phyloP scores from a whole-genome alignment of 768 basidiomycete species.

The Pleurotus cornucopiae region DNA sequence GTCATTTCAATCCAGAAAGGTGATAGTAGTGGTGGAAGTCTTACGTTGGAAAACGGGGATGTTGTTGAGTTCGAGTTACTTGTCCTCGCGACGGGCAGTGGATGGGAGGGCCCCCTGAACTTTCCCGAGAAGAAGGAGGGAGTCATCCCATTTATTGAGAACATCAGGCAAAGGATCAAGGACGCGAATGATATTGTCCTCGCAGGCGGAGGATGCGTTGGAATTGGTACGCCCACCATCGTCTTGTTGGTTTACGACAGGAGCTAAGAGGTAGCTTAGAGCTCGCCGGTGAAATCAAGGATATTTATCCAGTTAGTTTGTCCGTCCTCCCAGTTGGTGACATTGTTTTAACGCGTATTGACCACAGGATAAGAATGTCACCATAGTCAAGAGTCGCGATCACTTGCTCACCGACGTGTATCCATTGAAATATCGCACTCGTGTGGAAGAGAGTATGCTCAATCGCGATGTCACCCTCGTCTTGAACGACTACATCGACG shows the following conservation, averaged over 20 bases:
- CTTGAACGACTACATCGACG: constrained; percentile 50
- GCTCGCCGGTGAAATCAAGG: constrained; percentile 38
- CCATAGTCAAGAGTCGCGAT: constrained; percentile 51
- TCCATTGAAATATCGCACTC: constrained; percentile 47
- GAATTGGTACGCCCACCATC: constrained; percentile 30
- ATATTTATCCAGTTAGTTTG: constrained; percentile 30
- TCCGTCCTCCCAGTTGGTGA: not conserved
- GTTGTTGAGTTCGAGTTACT: constrained; percentile 49
- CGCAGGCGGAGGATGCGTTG: constrained; percentile 55
- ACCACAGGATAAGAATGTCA: constrained; percentile 44
- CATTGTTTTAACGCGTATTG: not conserved
- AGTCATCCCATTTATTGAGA: constrained; percentile 19
- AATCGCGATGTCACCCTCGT: constrained; percentile 45
- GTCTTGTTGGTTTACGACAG: constrained; percentile 11
- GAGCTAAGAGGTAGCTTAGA: constrained; percentile 22
- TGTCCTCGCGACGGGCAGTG: constrained; percentile 55
- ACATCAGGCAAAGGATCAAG: constrained; percentile 29
- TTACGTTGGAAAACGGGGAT: constrained; percentile 49
- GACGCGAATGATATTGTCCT: constrained; percentile 43
- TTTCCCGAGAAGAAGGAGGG: constrained; percentile 34
- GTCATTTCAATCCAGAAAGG: constrained; percentile 27
- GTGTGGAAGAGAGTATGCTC: constrained; percentile 34
- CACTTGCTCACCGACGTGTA: constrained; percentile 57
- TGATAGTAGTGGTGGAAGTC: constrained; percentile 29
- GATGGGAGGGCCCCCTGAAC: constrained; percentile 46